These are phyloP conservation scores for Nannochloris sp. DNA, from an alignment of 139 green algal species.

Conservation along the genomic window DNA sequence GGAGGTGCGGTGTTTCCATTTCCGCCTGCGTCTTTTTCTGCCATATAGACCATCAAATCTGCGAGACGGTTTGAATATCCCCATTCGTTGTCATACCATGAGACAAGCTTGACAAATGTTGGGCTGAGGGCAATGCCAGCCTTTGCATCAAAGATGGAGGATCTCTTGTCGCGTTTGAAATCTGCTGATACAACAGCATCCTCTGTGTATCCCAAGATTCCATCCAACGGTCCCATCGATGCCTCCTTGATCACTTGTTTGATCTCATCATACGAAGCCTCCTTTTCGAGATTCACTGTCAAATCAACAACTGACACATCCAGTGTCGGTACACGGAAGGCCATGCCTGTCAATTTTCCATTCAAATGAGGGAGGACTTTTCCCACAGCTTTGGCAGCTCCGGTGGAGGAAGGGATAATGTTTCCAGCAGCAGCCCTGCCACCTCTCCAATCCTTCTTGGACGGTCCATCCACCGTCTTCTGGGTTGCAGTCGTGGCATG, in stretches of 20 bases:
- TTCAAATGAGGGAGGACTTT: conserved; percentile 90
- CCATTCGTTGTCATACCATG: conserved; percentile 97
- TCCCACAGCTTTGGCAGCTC: conserved; percentile 89
- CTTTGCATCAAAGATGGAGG: conserved; percentile 80
- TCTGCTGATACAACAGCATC: conserved; percentile 87
- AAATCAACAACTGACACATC: conserved; percentile 97
- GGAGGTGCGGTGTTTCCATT: too few species aligned
- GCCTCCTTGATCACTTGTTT: conserved; percentile 74
- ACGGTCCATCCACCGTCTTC: conserved; percentile 94
- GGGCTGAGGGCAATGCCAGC: conserved; percentile 79
- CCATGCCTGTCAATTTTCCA: conserved; percentile 98
- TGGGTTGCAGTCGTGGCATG: conserved; percentile 95
- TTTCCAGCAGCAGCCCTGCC: conserved; percentile 78
- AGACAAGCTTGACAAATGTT: conserved; percentile 93
- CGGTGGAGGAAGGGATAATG: conserved; percentile 97
- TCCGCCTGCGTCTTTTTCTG: conserved; percentile 4
- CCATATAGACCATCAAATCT: conserved; percentile 58
- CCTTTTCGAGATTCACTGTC: conserved; percentile 81
- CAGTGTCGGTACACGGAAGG: conserved; percentile 91
- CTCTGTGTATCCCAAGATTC: conserved; percentile 89
- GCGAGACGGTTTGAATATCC: conserved; percentile 62
- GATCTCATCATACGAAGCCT: conserved; percentile 85
- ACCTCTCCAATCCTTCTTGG: conserved; percentile 94
- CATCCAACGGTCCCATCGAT: conserved; percentile 64
- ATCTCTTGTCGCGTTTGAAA: conserved; percentile 74